A percentile compares a stretch with the other conserved stretches of the same genome.
phyloP scores from a whole-genome alignment of 1,284 basidiomycete genomes.

The Pseudozyma sp. region DNA sequence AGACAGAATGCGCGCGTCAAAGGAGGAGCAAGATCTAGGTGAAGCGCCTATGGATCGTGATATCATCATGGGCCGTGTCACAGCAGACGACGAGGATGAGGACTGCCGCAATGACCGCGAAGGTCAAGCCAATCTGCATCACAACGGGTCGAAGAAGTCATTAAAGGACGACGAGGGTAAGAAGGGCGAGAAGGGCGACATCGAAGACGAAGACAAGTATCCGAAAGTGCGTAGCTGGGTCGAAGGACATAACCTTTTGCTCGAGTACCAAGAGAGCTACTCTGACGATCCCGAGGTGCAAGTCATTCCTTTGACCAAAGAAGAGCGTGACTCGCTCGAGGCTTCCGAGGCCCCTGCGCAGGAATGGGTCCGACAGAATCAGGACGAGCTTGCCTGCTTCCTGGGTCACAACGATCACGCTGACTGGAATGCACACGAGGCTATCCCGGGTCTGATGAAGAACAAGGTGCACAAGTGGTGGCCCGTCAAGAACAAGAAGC shows the following conservation, averaged over 20 bases:
- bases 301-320: constrained; percentile 57
- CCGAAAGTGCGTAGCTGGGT: constrained; percentile 62
- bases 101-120: constrained; percentile 37
- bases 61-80: constrained; percentile 38
- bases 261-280: constrained; percentile 59
- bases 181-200: constrained; percentile 1
- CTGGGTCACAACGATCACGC: constrained; percentile 42
- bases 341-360: constrained; percentile 51
- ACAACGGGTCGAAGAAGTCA: constrained; percentile 2
- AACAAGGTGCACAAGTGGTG: constrained; percentile 46
- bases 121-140: constrained; percentile 28
- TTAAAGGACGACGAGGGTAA: not conserved
- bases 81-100: constrained; percentile 44
- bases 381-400: constrained; percentile 49
- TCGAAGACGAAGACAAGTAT: constrained; percentile 35
- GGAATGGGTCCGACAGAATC: constrained; percentile 54
- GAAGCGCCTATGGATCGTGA: constrained; percentile 58
- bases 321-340: constrained; percentile 47
- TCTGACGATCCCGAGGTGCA: constrained; percentile 58
- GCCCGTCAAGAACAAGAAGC: constrained; percentile 38
- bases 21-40: constrained; percentile 51
- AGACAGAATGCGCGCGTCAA: constrained; percentile 14
- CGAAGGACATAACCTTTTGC: constrained; percentile 63
- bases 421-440: constrained; percentile 44
- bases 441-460: constrained; percentile 46